These are phyloP conservation scores for Panicum virgatum DNA, from an alignment of 202 grass and related monocot species.

Conservation along the genomic window DNA sequence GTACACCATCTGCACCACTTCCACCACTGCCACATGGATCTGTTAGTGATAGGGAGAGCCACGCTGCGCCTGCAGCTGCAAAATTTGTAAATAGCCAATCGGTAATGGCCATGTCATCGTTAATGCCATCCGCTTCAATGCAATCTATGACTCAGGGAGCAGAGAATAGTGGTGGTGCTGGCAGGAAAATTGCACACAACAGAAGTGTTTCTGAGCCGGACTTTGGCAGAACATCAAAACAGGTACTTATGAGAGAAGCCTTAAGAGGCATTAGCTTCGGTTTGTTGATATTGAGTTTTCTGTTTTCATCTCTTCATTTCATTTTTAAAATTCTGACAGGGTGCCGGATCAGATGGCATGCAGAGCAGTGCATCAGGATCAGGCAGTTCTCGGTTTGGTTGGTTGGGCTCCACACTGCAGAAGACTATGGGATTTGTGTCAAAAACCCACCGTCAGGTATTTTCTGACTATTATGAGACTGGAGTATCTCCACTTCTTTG, in stretches of 20 bases:
- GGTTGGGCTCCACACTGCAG: slow-evolving; percentile 72
- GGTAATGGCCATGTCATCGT: slow-evolving; percentile 80
- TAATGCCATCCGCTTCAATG: slow-evolving; percentile 68
- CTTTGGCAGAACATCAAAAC: slow-evolving; percentile 82
- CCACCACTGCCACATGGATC: slow-evolving; percentile 73
- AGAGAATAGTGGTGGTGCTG: slow-evolving; percentile 46
- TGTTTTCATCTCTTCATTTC: not conserved
- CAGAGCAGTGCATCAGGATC: slow-evolving; percentile 53
- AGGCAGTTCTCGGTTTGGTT: slow-evolving; percentile 78
- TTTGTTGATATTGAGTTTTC: not conserved
- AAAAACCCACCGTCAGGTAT: slow-evolving; percentile 79
- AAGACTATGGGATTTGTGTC: slow-evolving; percentile 86
- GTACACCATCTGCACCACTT: slow-evolving; percentile 68
- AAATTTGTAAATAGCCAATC: slow-evolving; percentile 94
- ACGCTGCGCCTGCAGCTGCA: slow-evolving; percentile 44
- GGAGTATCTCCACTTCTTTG: slow-evolving; percentile 1
- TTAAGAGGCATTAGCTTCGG: slow-evolving; percentile 14
- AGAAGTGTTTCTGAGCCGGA: slow-evolving; percentile 97
- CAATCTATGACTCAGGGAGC: slow-evolving; percentile 76
- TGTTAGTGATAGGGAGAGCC: slow-evolving; percentile 57
- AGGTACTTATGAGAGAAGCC: slow-evolving; percentile 46
- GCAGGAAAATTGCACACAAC: slow-evolving; percentile 70
- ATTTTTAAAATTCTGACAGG: slow-evolving; percentile 49
- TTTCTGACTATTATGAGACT: slow-evolving; percentile 22
- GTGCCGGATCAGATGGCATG: slow-evolving; percentile 46